A percentile compares a stretch with the other conserved stretches of the same genome.
Conservation (phyloP, 768 basidiomycete genomes). For the Mrakia gelida region DNA sequence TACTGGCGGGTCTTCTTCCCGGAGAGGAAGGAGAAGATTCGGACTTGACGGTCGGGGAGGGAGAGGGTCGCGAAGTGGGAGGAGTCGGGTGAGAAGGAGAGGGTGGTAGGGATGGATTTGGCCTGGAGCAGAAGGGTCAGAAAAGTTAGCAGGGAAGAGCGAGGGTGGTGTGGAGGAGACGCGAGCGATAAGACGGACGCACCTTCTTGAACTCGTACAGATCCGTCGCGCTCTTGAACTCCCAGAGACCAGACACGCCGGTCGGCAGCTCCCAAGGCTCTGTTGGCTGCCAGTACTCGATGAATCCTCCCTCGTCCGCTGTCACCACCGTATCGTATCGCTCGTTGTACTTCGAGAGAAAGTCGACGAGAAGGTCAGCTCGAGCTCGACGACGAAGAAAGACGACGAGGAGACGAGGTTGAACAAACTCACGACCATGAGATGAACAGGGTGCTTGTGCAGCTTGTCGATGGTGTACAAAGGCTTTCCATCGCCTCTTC, state of each 20-base stretch:
- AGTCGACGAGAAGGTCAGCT: background rate
- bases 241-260: constrained; percentile 73
- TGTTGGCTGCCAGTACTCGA: constrained; percentile 76
- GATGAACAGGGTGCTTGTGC: constrained; percentile 82
- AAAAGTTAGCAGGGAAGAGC: background rate
- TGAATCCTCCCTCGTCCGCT: constrained; percentile 87
- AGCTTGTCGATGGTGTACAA: constrained; percentile 70
- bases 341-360: constrained; percentile 75
- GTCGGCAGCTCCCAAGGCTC: constrained; percentile 85
- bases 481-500: constrained; percentile 73
- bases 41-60: constrained; percentile 81
- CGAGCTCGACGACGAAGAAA: background rate
- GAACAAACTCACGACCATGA: constrained; percentile 74
- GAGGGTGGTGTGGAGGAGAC: background rate
- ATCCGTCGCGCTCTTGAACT: constrained; percentile 84
- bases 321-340: constrained; percentile 86
- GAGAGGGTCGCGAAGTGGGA: constrained; percentile 91
- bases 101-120: constrained; percentile 84
- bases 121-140: constrained; percentile 53
- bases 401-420: background rate
- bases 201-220: constrained; percentile 99
- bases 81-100: constrained; percentile 84
- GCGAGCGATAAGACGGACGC: constrained; percentile 24
- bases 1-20: constrained; percentile 90
- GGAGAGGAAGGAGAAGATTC: constrained; percentile 83